Conservation (phyloP, 768 basidiomycete genomes). For the Panellus pusillus region DNA sequence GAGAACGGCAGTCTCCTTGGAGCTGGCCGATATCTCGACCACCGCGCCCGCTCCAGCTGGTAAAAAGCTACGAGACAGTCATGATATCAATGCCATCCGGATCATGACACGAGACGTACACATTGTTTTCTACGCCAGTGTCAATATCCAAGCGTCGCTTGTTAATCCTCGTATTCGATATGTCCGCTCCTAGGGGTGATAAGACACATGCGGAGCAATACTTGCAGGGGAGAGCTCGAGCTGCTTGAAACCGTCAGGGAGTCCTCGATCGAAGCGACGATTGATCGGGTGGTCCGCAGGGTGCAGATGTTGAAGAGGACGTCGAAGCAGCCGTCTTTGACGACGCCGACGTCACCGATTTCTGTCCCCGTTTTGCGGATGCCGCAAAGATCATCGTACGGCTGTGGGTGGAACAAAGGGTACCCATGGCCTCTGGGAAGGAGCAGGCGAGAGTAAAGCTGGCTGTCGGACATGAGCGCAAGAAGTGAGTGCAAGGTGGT, state of each 20-base stretch:
- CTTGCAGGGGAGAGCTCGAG: background rate
- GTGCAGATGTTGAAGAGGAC: too few species aligned
- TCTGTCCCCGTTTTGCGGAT: too few species aligned
- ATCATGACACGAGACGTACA: background rate
- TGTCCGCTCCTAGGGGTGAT: background rate
- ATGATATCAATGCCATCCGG: too few species aligned
- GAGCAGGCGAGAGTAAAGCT: background rate
- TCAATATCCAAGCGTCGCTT: background rate
- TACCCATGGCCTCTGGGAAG: background rate
- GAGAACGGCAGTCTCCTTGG: background rate
- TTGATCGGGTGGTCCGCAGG: too few species aligned
- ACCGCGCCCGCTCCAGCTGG: background rate
- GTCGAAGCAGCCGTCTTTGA: too few species aligned
- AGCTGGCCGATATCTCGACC: background rate
- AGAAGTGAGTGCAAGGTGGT: too few species aligned
- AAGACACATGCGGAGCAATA: background rate
- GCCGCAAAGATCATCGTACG: background rate
- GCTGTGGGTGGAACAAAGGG: background rate
- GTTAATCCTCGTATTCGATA: background rate
- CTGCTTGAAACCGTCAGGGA: background rate
- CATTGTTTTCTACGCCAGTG: background rate
- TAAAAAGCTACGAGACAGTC: background rate
- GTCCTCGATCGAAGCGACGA: too few species aligned
- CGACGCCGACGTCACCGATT: too few species aligned
- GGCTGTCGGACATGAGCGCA: background rate